These are phyloP conservation scores for Cenchrus fungigraminus DNA, from an alignment of 176 grass and related monocot species.

Conservation along the genomic window DNA sequence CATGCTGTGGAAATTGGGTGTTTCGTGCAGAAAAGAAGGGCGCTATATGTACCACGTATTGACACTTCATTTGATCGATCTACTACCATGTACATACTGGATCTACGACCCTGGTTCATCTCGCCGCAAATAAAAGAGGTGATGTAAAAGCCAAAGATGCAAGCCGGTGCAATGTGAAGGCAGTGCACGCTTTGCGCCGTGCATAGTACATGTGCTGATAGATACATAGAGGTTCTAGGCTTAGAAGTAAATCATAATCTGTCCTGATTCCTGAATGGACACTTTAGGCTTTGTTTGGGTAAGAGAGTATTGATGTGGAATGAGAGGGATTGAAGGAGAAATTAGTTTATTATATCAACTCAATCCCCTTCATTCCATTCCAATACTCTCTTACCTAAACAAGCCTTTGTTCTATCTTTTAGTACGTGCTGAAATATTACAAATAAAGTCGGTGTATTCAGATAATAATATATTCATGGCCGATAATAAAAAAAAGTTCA, in stretches of 20 bases:
- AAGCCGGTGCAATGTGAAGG: background rate
- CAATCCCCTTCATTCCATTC: too few species aligned
- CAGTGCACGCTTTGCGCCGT: background rate
- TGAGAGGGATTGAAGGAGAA: too few species aligned
- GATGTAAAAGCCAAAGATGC: slow-evolving; percentile 8
- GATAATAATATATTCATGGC: background rate
- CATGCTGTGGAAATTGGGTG: background rate
- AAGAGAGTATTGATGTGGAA: too few species aligned
- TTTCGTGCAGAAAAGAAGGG: background rate
- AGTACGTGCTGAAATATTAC: background rate
- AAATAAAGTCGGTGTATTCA: background rate
- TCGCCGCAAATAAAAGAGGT: background rate
- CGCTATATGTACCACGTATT: background rate
- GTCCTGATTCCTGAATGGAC: background rate
- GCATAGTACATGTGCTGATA: background rate
- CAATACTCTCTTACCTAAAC: too few species aligned
- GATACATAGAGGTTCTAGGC: background rate
- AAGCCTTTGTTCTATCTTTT: background rate
- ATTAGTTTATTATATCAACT: too few species aligned
- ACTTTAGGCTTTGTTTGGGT: too few species aligned
- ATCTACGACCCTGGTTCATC: background rate
- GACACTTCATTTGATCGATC: background rate
- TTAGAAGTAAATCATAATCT: background rate
- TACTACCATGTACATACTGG: background rate
- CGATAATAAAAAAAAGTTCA: background rate